These are phyloP conservation scores for Pseudogymnoascus sp. DNA, from an alignment of 2,329 filamentous ascomycete genomes.

Conservation along the genomic window DNA sequence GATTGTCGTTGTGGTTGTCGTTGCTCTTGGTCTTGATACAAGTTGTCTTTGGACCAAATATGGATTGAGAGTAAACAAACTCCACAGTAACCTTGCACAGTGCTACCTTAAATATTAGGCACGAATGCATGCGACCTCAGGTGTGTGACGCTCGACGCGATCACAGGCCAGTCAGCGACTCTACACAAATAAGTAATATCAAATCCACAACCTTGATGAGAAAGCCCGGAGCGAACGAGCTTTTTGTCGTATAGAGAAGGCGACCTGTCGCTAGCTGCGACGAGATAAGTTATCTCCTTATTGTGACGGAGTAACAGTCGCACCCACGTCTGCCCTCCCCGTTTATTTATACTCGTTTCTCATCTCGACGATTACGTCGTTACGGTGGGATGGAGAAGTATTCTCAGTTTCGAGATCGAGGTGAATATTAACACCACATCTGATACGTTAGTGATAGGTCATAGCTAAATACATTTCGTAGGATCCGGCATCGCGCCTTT, in stretches of 20 bases:
- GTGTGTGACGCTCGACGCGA: background rate
- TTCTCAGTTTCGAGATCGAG: conserved; percentile 66
- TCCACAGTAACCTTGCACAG: conserved; percentile 3
- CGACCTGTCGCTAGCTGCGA: conserved; percentile 5
- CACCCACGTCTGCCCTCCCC: background rate
- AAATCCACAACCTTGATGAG: background rate
- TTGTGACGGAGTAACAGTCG: background rate
- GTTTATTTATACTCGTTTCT: background rate
- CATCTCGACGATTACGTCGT: background rate
- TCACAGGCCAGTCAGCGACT: background rate
- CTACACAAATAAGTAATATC: background rate
- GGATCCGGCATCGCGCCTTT: conserved; percentile 96
- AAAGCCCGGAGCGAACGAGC: conserved; percentile 3
- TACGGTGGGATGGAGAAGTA: conserved; percentile 58
- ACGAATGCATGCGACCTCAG: background rate
- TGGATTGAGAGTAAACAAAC: conserved; percentile 7
- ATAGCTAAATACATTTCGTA: conserved; percentile 33
- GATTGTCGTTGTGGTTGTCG: background rate
- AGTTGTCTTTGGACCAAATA: background rate
- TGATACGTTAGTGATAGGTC: conserved; percentile 15
- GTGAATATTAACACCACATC: conserved; percentile 32
- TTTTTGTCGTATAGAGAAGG: conserved; percentile 6
- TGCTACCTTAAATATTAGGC: background rate
- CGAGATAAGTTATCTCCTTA: conserved; percentile 7
- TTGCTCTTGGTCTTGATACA: conserved; percentile 1